Evolutionary conservation across 352 stramenopile species (phyloP), one percentile per base, ranked within the genome.

Genomic region (Phytophthora multivora): DNA sequence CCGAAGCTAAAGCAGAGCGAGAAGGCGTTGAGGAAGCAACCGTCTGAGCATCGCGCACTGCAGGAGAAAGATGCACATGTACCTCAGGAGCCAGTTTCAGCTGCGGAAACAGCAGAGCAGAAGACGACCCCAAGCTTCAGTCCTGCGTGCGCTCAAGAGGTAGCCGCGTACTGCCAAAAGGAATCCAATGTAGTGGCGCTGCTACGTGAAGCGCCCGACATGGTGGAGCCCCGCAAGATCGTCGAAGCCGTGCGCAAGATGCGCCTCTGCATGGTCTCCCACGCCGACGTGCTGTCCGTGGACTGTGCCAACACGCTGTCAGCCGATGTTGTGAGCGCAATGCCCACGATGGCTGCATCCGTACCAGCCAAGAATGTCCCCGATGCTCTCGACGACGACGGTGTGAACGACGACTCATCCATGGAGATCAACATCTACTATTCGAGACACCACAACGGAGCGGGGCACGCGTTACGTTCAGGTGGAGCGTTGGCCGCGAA

Each of bases 341-440:
- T 40, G 18, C 54, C 69, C 30, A 69, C 67, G n/a, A 48, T 51
- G 26, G 48, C 59, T 6, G 47, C 51, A 25, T 72, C 63, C 18
- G 42, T 59, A 11, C 63, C 58, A 8, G 47, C 54, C 30, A 56
- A 38, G 13, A 65, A 55, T 3, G 41, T 51, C 12, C 42, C 42
- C 18, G 28, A 9, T 15, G 51, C 40, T 38, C 39, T 69, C n/a
- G 48, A 59, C n/a, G 19, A 60, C 31, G 53, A 53, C 47, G 58
- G 35, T 0, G 49, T 45, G 8, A 62, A 81, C 38, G 77, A 83
- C 21, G 77, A 86, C 59, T 83, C 77, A 26, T 83, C 77, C 16
- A 75, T 83, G 47, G 77, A 86, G 43, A 79, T 86, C 25, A 81
- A 70, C 25, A 82, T 86, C 41, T 75, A 80, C 61, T 86, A 86